These are phyloP conservation scores for Kodamaea arcana DNA, from an alignment of 1,139 yeast genomes.

Conservation along the genomic window DNA sequence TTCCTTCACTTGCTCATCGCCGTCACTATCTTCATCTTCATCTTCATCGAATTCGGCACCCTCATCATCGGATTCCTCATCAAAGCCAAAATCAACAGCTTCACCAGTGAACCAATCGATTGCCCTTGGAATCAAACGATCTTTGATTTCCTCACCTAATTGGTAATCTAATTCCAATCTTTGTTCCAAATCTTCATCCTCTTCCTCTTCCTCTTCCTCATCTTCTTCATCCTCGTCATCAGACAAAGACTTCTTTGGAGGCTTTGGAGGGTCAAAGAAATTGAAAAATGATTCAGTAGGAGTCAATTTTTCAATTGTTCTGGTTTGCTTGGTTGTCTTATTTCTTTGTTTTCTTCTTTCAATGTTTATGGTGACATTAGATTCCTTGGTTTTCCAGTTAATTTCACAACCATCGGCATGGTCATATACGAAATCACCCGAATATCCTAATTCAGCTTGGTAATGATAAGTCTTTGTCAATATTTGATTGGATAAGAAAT, in stretches of 20 bases:
- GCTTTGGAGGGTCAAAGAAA: constrained; percentile 90
- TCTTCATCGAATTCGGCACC: constrained; percentile 39
- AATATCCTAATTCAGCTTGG: constrained; percentile 89
- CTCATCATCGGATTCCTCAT: constrained; percentile 43
- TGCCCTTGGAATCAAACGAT: constrained; percentile 91
- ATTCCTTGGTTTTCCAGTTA: constrained; percentile 77
- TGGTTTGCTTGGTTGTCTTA: constrained; percentile 93
- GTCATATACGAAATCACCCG: constrained; percentile 95
- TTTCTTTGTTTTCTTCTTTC: constrained; percentile 98
- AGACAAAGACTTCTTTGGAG: constrained; percentile 49
- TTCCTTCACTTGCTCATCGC: constrained; percentile 43
- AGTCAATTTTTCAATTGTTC: constrained; percentile 91
- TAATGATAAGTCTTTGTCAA: constrained; percentile 87
- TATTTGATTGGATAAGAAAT: constrained; percentile 66
- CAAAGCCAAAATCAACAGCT: constrained; percentile 64
- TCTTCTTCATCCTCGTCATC: constrained; percentile 40
- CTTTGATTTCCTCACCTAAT: constrained; percentile 94
- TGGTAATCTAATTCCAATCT: constrained; percentile 91
- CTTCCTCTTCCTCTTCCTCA: constrained; percentile 46
- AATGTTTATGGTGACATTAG: constrained; percentile 77
- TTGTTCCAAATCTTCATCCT: constrained; percentile 73
- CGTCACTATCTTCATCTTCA: constrained; percentile 47
- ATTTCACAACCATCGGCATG: constrained; percentile 91
- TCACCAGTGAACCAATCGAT: constrained; percentile 98
- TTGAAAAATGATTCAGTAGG: constrained; percentile 93